A percentile compares a stretch with the other conserved stretches of the same genome.
Conservation (phyloP, 306 rosid genomes). For the Biancaea sappan region DNA sequence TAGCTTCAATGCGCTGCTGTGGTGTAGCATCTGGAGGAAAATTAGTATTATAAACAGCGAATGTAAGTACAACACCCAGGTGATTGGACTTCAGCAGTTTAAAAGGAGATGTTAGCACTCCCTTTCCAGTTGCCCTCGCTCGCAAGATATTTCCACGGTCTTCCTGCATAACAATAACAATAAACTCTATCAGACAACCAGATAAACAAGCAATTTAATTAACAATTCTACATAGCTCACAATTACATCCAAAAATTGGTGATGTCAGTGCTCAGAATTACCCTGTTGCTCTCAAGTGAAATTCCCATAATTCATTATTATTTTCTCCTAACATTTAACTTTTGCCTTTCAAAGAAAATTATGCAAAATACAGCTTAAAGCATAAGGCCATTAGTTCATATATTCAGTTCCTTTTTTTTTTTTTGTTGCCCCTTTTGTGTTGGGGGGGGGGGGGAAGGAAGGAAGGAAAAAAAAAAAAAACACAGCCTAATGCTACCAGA, state of each 20-base stretch:
- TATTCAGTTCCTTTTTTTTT: background rate
- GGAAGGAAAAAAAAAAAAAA: too few species aligned
- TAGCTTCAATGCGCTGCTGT: conserved; percentile 72
- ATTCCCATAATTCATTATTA: background rate
- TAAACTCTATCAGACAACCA: conserved; percentile 20
- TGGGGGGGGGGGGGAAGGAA: too few species aligned
- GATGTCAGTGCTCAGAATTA: background rate
- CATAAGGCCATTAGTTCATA: background rate
- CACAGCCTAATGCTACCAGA: conserved; percentile 9
- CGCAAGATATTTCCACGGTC: conserved; percentile 95
- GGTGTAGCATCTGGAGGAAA: conserved; percentile 76
- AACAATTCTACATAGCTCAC: background rate
- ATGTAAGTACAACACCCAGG: conserved; percentile 92
- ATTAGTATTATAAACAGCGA: conserved; percentile 71
- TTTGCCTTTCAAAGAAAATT: background rate
- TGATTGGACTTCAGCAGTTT: conserved; percentile 91
- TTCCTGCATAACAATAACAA: conserved; percentile 53
- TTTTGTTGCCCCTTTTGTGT: too few species aligned
- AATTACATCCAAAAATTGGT: background rate
- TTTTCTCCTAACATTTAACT: conserved; percentile 31
- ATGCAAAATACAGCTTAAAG: background rate
- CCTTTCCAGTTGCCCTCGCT: conserved; percentile 90
- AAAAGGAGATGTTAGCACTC: conserved; percentile 94
- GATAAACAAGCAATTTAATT: conserved; percentile 28
- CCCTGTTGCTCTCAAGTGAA: conserved; percentile 20